Conservation (phyloP, 2,329 filamentous ascomycete species). For the Diaporthe longicolla region DNA sequence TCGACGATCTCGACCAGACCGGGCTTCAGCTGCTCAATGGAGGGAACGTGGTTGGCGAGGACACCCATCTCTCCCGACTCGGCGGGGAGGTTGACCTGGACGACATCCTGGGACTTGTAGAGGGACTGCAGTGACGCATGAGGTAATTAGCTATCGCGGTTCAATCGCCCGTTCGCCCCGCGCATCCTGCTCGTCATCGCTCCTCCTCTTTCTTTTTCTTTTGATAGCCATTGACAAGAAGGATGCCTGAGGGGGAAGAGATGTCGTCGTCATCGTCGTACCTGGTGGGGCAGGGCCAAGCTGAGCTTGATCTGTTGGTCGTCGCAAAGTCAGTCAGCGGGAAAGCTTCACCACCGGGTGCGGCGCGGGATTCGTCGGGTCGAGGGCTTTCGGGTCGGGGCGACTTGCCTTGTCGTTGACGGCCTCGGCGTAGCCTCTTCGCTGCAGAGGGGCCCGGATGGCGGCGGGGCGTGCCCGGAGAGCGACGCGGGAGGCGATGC, state of each 20-base stretch:
- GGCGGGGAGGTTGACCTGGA: constrained; percentile 99
- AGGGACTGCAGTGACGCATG: constrained; percentile 69
- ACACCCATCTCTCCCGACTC: constrained; percentile 99
- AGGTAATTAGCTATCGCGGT: constrained; percentile 62
- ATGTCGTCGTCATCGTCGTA: constrained; percentile 74
- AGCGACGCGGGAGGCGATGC: constrained; percentile 86
- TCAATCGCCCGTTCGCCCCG: constrained; percentile 25
- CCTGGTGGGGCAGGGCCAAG: constrained; percentile 97
- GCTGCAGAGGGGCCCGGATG: constrained; percentile 82
- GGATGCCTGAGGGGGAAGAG: background rate
- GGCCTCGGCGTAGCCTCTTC: constrained; percentile 92
- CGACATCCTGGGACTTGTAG: constrained; percentile 78
- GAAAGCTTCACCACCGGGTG: constrained; percentile 33
- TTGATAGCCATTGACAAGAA: too few species aligned
- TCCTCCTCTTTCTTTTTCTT: background rate
- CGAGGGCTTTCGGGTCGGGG: constrained; percentile 27
- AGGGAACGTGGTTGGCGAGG: constrained; percentile 97
- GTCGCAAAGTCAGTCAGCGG: constrained; percentile 37
- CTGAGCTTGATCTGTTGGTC: constrained; percentile 88
- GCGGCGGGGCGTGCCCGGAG: constrained; percentile 85
- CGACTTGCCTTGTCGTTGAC: constrained; percentile 82
- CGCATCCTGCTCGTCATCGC: constrained; percentile 1
- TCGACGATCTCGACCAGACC: constrained; percentile 96
- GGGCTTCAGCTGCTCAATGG: constrained; percentile 98
- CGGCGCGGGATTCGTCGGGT: constrained; percentile 39